Evolutionary conservation across 345 rosid genomes (phyloP), one percentile per base, ranked within the genome.

Genomic region (Iberis pinnata): DNA sequence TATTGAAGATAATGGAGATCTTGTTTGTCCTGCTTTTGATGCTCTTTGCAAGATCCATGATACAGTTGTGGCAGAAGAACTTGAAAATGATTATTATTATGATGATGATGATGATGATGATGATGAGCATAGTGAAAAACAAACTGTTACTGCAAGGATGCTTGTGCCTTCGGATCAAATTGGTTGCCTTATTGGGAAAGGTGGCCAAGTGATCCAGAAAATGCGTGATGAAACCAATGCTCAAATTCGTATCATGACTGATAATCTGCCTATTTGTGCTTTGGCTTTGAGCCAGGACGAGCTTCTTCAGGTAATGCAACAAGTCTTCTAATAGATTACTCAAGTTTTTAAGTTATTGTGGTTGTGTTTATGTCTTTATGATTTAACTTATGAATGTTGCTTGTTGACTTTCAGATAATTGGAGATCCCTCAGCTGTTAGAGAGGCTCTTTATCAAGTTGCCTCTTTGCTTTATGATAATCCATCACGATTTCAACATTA

Each of bases 101-200:
- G 11, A 0, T 42, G 65, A 25, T 25, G 83, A 80, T 4, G 29
- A 4, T 4, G 29, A 26, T 8, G 8, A 26, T 18, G 76, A 68
- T 32, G 40, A 24, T 20, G 69, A 22, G 22, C 2, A 77, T 11
- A 61, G 67, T 8, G 75, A 67, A 49, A 66, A 62, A 1, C 67
- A 65, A 61, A 71, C 61, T 5, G 71, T 84, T 36, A 73, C 78
- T 39, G 76, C 78, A 9, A 72, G 80, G 71, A 75, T 84, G 72
- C 88, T 84, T 53, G 92, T 84, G 43, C 80, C 85, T 0, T 79
- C 92, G 1, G 92, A 84, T 67, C 92, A 84, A 71, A 84, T 84
- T 27, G 92, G 92, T 13, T 84, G 85, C 32, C 70, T 84, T 25
- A 81, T 81, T 9, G 92, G 92, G 45, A 84, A 81, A 70, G 92